phyloP scores from a whole-genome alignment of 495 filamentous ascomycete genomes.

The Penicillium herquei region DNA sequence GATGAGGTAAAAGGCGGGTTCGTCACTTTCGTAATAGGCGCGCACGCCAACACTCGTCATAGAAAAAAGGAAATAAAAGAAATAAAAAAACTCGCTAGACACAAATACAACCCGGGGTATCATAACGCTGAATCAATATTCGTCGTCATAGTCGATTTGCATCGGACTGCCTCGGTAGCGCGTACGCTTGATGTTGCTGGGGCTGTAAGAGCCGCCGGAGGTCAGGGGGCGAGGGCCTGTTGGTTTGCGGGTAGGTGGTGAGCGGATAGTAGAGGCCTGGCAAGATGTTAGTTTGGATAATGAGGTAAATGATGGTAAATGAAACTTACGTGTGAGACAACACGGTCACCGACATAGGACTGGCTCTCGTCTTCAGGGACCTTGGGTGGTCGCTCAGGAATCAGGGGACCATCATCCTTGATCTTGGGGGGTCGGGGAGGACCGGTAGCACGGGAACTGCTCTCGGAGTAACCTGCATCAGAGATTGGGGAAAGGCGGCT shows the following conservation, averaged over 20 bases:
- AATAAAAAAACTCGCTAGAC: conserved; percentile 16
- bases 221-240: conserved; percentile 54
- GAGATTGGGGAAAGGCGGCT: conserved; percentile 54
- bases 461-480: conserved; percentile 50
- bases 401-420: conserved; percentile 50
- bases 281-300: conserved; percentile 2
- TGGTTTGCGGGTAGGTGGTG: conserved; percentile 52
- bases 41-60: conserved; percentile 7
- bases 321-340: conserved; percentile 40
- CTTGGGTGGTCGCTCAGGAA: conserved; percentile 49
- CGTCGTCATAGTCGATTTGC: conserved; percentile 44
- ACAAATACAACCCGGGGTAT: conserved; percentile 27
- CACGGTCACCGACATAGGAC: conserved; percentile 38
- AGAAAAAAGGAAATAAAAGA: not conserved
- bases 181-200: conserved; percentile 43
- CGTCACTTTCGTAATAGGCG: conserved; percentile 20
- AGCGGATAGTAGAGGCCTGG: conserved; percentile 42
- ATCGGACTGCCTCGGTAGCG: conserved; percentile 50
- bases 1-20: conserved; percentile 2
- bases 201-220: conserved; percentile 45
- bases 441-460: conserved; percentile 32
- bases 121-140: conserved; percentile 33
- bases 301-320: not conserved
- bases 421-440: conserved; percentile 55
- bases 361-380: conserved; percentile 36